These are phyloP conservation scores for Kodamaea neixiangensis DNA, from an alignment of 805 yeast genomes.

Conservation along the genomic window DNA sequence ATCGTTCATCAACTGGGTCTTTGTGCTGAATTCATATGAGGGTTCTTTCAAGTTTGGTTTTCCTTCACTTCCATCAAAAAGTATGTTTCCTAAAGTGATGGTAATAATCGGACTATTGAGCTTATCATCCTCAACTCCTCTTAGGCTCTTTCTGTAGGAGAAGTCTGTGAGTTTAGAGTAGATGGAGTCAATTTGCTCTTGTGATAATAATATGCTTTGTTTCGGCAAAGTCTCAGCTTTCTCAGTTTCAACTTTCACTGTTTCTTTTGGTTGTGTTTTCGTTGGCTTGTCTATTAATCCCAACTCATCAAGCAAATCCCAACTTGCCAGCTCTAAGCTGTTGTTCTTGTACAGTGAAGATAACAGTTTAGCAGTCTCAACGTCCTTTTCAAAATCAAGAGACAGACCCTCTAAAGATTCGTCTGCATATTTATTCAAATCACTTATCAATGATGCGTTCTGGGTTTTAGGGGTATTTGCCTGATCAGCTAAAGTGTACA, in stretches of 20 bases:
- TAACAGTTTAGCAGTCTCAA: constrained; percentile 19
- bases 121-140: constrained; percentile 21
- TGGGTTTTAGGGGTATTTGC: background rate
- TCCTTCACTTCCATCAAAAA: constrained; percentile 23
- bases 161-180: constrained; percentile 29
- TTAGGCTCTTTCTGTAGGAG: constrained; percentile 20
- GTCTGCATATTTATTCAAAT: constrained; percentile 19
- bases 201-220: constrained; percentile 6
- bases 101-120: constrained; percentile 33
- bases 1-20: constrained; percentile 34
- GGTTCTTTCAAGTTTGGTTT: constrained; percentile 8
- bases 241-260: background rate
- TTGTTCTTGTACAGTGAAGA: constrained; percentile 5
- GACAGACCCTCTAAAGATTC: constrained; percentile 13
- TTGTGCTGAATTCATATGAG: constrained; percentile 33
- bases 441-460: constrained; percentile 8
- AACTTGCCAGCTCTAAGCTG: constrained; percentile 12
- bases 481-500: constrained; percentile 6
- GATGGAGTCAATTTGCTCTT: constrained; percentile 21
- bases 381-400: constrained; percentile 14
- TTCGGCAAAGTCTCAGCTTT: background rate
- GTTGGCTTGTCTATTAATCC: constrained; percentile 13
- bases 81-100: constrained; percentile 41
- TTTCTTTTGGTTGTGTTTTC: background rate
- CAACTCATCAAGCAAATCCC: constrained; percentile 20